Percentiles rank a stretch among this genome's conserved stretches.
These are phyloP conservation scores for Pseudopithomyces maydicus DNA, from an alignment of 2,329 filamentous ascomycete species.

Conservation along the genomic window DNA sequence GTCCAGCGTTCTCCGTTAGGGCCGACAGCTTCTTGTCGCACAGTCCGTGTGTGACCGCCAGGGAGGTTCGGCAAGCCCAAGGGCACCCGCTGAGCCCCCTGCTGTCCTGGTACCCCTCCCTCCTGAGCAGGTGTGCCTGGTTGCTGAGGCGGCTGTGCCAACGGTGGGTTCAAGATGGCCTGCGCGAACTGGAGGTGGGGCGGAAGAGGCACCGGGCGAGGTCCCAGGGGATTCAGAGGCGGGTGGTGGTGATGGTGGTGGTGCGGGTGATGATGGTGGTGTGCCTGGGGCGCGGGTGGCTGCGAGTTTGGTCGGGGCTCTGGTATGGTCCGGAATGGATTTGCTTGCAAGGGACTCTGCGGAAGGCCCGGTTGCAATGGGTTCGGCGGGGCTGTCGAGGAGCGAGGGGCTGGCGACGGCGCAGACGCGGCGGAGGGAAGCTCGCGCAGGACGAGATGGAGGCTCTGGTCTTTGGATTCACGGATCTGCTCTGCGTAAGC, in stretches of 20 bases:
- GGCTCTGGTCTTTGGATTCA: constrained; percentile 41
- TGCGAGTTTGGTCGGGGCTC: constrained; percentile 35
- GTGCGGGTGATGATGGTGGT: constrained; percentile 15
- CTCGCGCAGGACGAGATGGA: constrained; percentile 47
- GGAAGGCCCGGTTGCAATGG: constrained; percentile 31
- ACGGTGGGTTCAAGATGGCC: constrained; percentile 12
- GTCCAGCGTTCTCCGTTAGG: constrained; percentile 60
- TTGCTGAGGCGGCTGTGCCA: constrained; percentile 10
- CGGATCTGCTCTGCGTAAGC: constrained; percentile 31
- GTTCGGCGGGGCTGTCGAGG: constrained; percentile 46
- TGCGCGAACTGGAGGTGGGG: constrained; percentile 1
- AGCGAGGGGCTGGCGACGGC: constrained; percentile 27
- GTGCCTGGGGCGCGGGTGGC: constrained; percentile 22
- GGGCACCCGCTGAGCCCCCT: constrained; percentile 7
- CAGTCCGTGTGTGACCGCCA: constrained; percentile 45
- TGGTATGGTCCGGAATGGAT: constrained; percentile 37
- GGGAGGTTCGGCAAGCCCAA: constrained; percentile 17
- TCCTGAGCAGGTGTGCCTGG: constrained; percentile 12
- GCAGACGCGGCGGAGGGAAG: constrained; percentile 22
- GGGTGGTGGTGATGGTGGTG: constrained; percentile 17
- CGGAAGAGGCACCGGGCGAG: neutral
- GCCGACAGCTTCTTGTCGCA: constrained; percentile 56
- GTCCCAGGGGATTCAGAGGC: constrained; percentile 17
- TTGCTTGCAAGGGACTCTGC: constrained; percentile 30
- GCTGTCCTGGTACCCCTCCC: constrained; percentile 12